phyloP scores from a whole-genome alignment of 2,329 filamentous ascomycete genomes.

The Gnomoniopsis smithogilvyi region DNA sequence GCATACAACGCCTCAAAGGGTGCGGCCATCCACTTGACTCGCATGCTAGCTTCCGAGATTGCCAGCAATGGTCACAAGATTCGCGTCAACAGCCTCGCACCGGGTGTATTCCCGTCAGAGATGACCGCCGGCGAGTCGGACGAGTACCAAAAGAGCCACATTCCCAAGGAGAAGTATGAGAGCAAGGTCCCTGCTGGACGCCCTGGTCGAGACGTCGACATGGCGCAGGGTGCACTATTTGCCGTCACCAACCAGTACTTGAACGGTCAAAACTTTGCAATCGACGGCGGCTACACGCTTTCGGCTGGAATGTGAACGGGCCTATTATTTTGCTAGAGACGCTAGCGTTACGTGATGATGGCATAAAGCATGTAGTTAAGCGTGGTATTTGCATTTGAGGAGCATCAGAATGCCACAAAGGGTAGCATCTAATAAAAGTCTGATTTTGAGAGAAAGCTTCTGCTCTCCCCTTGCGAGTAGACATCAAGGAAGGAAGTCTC shows the following conservation, averaged over 20 bases:
- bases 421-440: background rate
- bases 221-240: slow-evolving; percentile 55
- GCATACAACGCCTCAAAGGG: slow-evolving; percentile 64
- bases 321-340: background rate
- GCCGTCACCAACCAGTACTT: slow-evolving; percentile 40
- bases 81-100: slow-evolving; percentile 71
- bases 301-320: slow-evolving; percentile 25
- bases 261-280: slow-evolving; percentile 37
- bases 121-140: slow-evolving; percentile 58
- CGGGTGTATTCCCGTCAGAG: slow-evolving; percentile 68
- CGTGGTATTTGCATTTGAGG: background rate
- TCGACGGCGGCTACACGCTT: slow-evolving; percentile 53
- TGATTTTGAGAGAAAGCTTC: background rate
- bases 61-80: slow-evolving; percentile 56
- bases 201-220: slow-evolving; percentile 57
- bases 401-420: background rate
- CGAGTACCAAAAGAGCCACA: slow-evolving; percentile 54
- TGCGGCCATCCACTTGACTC: slow-evolving; percentile 60
- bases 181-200: slow-evolving; percentile 45
- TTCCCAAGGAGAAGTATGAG: slow-evolving; percentile 54
- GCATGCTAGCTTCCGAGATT: slow-evolving; percentile 62
- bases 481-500: no score
- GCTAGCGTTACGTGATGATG: background rate
- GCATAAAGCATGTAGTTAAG: background rate
- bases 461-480: no score